Percentiles rank a stretch among this genome's conserved stretches.
These are phyloP conservation scores for Alternaria arbusti DNA, from an alignment of 2,329 filamentous ascomycete species.

Conservation along the genomic window DNA sequence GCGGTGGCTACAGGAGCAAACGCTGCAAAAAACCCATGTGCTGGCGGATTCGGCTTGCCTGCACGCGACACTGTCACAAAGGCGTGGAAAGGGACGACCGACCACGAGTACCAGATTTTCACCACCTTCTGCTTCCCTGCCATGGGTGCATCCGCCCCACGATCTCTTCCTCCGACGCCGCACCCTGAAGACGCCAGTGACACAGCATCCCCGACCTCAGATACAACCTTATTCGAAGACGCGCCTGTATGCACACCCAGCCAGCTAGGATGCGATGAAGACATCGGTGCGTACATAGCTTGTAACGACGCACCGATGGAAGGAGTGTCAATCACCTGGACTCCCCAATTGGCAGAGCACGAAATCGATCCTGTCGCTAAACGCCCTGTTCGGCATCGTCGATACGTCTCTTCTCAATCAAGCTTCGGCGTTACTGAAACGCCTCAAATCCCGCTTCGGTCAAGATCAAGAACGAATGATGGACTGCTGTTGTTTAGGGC, in stretches of 20 bases:
- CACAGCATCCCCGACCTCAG: slow-evolving; percentile 10
- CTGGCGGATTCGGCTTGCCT: neutral
- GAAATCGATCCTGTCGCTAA: neutral
- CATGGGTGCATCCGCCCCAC: neutral
- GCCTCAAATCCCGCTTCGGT: slow-evolving; percentile 1
- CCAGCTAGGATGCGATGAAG: neutral
- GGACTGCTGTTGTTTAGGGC: slow-evolving; percentile 18
- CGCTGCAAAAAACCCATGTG: neutral
- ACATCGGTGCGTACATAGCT: neutral
- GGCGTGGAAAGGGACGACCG: neutral
- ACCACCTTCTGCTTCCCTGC: neutral
- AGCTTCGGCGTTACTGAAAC: neutral
- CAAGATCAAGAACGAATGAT: slow-evolving; percentile 10
- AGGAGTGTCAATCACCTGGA: neutral
- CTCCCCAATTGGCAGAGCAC: neutral
- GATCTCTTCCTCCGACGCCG: neutral
- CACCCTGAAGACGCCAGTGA: neutral
- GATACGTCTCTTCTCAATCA: neutral
- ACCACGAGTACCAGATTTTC: neutral
- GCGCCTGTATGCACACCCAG: neutral
- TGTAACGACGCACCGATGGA: neutral
- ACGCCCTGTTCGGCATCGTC: neutral
- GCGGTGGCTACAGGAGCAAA: neutral
- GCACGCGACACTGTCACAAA: neutral
- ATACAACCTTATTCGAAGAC: slow-evolving; percentile 15